Percentiles rank a stretch among this genome's conserved stretches.
These are phyloP conservation scores for Phytophthora agathidicida DNA, from an alignment of 352 stramenopile genomes.

Conservation along the genomic window DNA sequence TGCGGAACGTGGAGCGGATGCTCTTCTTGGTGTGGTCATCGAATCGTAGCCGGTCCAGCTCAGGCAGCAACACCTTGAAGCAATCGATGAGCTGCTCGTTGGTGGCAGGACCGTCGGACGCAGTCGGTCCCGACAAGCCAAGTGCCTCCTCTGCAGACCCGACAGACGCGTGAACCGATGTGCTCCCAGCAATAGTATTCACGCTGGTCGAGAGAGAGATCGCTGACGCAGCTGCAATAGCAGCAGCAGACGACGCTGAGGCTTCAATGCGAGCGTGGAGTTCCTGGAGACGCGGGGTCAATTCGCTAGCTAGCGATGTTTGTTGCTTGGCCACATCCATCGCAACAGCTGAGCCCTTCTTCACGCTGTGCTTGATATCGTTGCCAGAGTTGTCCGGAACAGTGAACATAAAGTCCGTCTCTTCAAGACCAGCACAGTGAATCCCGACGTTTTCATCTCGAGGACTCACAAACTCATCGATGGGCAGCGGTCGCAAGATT, in stretches of 20 bases:
- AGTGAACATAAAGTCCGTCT: slow-evolving; percentile 50
- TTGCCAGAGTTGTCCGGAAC: slow-evolving; percentile 31
- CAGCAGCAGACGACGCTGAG: slow-evolving; percentile 25
- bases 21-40: slow-evolving; percentile 67
- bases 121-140: slow-evolving; percentile 41
- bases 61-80: slow-evolving; percentile 54
- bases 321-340: slow-evolving; percentile 19
- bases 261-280: slow-evolving; percentile 44
- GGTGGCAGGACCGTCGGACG: slow-evolving; percentile 27
- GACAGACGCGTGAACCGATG: slow-evolving; percentile 5
- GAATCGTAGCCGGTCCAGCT: slow-evolving; percentile 59
- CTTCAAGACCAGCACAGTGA: slow-evolving; percentile 50
- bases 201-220: slow-evolving; percentile 20
- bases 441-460: slow-evolving; percentile 49
- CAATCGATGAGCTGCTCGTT: slow-evolving; percentile 58
- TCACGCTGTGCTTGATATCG: slow-evolving; percentile 24
- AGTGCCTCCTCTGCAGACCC: slow-evolving; percentile 43
- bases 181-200: slow-evolving; percentile 36
- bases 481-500: slow-evolving; percentile 46
- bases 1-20: slow-evolving; percentile 56
- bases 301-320: slow-evolving; percentile 6
- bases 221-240: slow-evolving; percentile 12
- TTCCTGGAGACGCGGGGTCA: slow-evolving; percentile 45
- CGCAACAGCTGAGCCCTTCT: slow-evolving; percentile 31
- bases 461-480: slow-evolving; percentile 57